Conservation (phyloP, 768 basidiomycete genomes). For the Suillus luteus region DNA sequence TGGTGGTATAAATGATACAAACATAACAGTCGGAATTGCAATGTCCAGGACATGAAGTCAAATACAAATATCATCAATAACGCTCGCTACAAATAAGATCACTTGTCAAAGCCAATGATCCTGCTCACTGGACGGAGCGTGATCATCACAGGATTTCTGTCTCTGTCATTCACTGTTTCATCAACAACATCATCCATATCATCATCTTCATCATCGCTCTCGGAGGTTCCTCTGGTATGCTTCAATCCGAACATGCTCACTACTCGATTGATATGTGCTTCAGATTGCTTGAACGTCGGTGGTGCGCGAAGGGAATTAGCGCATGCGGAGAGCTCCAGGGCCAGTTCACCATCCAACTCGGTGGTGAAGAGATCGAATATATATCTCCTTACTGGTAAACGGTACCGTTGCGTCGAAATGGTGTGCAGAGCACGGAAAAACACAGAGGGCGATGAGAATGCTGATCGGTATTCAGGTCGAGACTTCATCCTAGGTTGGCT, state of each 20-base stretch:
- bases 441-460: constrained; percentile 78
- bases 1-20: constrained; percentile 15
- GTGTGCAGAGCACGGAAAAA: constrained; percentile 86
- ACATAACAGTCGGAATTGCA: background rate
- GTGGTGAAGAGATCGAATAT: constrained; percentile 92
- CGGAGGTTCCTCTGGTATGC: constrained; percentile 50
- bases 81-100: constrained; percentile 6
- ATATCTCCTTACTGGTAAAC: constrained; percentile 89
- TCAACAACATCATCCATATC: constrained; percentile 48
- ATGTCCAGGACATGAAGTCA: constrained; percentile 7
- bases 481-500: constrained; percentile 66
- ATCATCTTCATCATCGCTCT: constrained; percentile 61
- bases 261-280: constrained; percentile 45
- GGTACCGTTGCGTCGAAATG: constrained; percentile 87
- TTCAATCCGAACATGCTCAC: constrained; percentile 66
- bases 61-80: constrained; percentile 7
- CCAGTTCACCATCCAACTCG: constrained; percentile 65
- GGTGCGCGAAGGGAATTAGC: constrained; percentile 52
- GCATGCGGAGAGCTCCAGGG: constrained; percentile 54
- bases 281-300: constrained; percentile 44
- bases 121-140: constrained; percentile 58
- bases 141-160: constrained; percentile 56
- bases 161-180: constrained; percentile 43
- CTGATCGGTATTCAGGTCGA: constrained; percentile 67
- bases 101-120: constrained; percentile 55